A percentile compares a stretch with the other conserved stretches of the same genome.
phyloP scores from a whole-genome alignment of 169 alveolate species.

The Neospora caninum region DNA sequence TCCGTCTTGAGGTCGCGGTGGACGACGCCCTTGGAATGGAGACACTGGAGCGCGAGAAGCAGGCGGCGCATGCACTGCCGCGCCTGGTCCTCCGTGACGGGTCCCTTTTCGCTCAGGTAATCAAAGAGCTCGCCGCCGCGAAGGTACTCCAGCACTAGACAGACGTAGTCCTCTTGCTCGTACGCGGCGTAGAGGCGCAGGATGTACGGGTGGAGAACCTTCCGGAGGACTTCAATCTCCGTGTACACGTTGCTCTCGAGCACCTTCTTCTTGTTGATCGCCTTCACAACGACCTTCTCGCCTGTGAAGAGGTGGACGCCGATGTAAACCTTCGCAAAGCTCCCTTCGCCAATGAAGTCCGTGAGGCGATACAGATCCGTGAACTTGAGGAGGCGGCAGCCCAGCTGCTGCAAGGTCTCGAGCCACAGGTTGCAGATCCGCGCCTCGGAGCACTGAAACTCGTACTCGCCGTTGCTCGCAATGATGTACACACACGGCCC shows the following conservation, averaged over 20 bases:
- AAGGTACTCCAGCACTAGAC: conserved; percentile 84
- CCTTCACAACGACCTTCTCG: conserved; percentile 74
- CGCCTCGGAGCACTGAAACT: conserved; percentile 49
- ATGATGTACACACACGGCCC: conserved; percentile 54
- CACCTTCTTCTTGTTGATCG: conserved; percentile 71
- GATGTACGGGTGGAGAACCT: conserved; percentile 83
- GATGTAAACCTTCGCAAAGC: conserved; percentile 66
- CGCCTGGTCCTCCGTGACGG: conserved; percentile 83
- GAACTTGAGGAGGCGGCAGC: conserved; percentile 12
- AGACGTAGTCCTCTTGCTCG: conserved; percentile 81
- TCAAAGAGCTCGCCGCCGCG: conserved; percentile 87
- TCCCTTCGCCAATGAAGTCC: conserved; percentile 70
- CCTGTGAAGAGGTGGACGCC: conserved; percentile 52
- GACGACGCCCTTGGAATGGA: conserved; percentile 79
- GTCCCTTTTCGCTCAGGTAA: conserved; percentile 78
- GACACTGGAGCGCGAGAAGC: conserved; percentile 79
- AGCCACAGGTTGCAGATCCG: conserved; percentile 35
- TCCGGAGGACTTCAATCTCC: conserved; percentile 83
- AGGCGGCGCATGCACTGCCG: conserved; percentile 78
- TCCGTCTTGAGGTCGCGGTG: conserved; percentile 91
- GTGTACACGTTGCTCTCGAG: conserved; percentile 74
- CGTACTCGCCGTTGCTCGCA: conserved; percentile 36
- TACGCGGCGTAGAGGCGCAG: conserved; percentile 82
- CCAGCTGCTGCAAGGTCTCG: conserved; percentile 20
- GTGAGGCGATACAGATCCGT: conserved; percentile 35